Conservation (phyloP, 371 early-diverging fungal species). For the Mucor velutinosus region DNA sequence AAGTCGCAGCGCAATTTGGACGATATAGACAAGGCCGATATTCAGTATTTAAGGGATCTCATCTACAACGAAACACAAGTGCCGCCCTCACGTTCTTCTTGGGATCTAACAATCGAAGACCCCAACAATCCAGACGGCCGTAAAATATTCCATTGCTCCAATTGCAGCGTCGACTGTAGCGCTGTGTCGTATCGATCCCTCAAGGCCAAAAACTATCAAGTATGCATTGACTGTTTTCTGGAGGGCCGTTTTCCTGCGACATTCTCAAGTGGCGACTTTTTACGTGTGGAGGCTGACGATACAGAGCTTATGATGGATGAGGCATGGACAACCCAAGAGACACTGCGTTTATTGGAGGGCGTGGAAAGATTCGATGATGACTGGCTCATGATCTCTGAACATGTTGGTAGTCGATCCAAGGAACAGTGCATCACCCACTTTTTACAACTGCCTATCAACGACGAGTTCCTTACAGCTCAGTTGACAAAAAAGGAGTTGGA, state of each 20-base stretch:
- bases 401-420: slow-evolving; percentile 91
- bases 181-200: slow-evolving; percentile 43
- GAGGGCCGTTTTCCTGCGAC: slow-evolving; percentile 46
- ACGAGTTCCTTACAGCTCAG: slow-evolving; percentile 35
- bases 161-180: slow-evolving; percentile 39
- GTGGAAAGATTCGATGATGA: slow-evolving; percentile 96
- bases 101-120: slow-evolving; percentile 35
- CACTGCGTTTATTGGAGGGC: slow-evolving; percentile 90
- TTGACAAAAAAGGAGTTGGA: slow-evolving; percentile 31
- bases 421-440: slow-evolving; percentile 97
- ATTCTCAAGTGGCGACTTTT: slow-evolving; percentile 43
- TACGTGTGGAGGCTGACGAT: slow-evolving; percentile 33
- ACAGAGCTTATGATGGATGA: slow-evolving; percentile 35
- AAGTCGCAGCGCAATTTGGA: slow-evolving; percentile 39
- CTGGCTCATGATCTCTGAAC: slow-evolving; percentile 95
- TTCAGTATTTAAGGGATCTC: slow-evolving; percentile 33
- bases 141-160: slow-evolving; percentile 32
- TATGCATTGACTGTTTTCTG: slow-evolving; percentile 45
- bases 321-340: slow-evolving; percentile 94
- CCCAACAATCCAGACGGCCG: slow-evolving; percentile 35
- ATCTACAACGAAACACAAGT: slow-evolving; percentile 27
- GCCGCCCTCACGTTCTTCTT: slow-evolving; percentile 11
- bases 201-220: slow-evolving; percentile 32
- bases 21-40: slow-evolving; percentile 22
- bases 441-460: slow-evolving; percentile 91